Evolutionary conservation across 2,329 filamentous ascomycete genomes (phyloP).

Genomic region (Colletotrichum destructivum): DNA sequence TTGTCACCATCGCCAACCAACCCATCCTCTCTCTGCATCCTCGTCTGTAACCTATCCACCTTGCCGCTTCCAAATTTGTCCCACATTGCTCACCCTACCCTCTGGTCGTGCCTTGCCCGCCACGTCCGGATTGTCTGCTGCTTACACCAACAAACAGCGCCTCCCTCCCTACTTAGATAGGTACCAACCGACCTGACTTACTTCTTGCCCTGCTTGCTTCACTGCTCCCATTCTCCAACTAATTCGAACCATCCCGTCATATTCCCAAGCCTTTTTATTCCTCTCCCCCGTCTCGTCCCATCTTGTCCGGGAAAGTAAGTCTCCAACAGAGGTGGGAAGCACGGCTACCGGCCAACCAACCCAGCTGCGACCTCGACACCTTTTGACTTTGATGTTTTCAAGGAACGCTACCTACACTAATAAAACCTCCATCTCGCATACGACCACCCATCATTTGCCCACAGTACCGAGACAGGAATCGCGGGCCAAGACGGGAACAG

Average conservation of each 20-base stretch:
- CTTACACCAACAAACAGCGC: background rate
- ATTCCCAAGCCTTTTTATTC: background rate
- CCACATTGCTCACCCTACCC: background rate
- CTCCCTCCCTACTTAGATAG: no score
- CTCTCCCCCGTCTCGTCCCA: background rate
- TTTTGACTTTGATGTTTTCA: background rate
- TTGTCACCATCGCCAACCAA: background rate
- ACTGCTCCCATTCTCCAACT: background rate
- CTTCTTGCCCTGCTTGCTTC: background rate
- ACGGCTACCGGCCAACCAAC: slow-evolving; percentile 4
- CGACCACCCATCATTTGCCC: slow-evolving; percentile 13
- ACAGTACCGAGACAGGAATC: slow-evolving; percentile 4
- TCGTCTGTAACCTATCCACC: background rate
- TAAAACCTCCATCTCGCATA: slow-evolving; percentile 7
- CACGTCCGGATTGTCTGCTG: background rate
- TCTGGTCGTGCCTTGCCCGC: background rate
- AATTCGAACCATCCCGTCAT: background rate
- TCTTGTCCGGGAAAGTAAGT: background rate
- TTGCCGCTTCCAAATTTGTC: slow-evolving; percentile 4
- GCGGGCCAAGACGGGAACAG: slow-evolving; percentile 2
- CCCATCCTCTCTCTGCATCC: background rate
- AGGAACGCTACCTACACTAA: slow-evolving; percentile 2
- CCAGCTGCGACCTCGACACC: background rate
- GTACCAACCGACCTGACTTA: background rate
- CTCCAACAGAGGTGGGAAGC: background rate